Evolutionary conservation across 2,329 filamentous ascomycete species (phyloP).

Genomic region (Alternaria viburni): DNA sequence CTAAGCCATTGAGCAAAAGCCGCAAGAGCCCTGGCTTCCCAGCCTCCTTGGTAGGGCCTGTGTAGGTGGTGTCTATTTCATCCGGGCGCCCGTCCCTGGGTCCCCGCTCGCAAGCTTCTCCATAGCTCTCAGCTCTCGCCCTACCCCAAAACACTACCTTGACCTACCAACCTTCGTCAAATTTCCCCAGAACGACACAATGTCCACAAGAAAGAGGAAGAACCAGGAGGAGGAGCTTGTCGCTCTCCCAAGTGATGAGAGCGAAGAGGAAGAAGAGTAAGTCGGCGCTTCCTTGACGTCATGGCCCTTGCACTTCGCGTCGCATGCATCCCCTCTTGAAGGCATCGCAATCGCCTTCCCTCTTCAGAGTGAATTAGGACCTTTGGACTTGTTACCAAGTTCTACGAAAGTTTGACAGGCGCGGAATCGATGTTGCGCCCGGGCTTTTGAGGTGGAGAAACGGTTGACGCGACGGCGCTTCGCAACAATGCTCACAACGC

Average conservation of each 20-base stretch:
- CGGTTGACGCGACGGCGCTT: not conserved
- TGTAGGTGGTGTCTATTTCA: slow-evolving; percentile 33
- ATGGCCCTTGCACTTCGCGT: slow-evolving; percentile 31
- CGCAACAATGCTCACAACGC: not conserved
- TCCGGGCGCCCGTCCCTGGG: slow-evolving; percentile 31
- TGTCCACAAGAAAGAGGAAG: slow-evolving; percentile 56
- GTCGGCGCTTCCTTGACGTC: slow-evolving; percentile 48
- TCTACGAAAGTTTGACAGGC: slow-evolving; percentile 25
- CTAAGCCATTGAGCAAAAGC: slow-evolving; percentile 33
- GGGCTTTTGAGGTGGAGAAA: slow-evolving; percentile 17
- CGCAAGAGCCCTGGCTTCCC: slow-evolving; percentile 31
- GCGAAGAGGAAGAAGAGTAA: slow-evolving; percentile 54
- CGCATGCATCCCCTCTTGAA: slow-evolving; percentile 24
- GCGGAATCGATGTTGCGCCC: slow-evolving; percentile 7
- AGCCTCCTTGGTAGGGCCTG: slow-evolving; percentile 31
- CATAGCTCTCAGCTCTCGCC: slow-evolving; percentile 11
- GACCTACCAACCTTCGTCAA: slow-evolving; percentile 7
- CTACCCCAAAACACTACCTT: slow-evolving; percentile 25
- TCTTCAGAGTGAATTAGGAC: slow-evolving; percentile 14
- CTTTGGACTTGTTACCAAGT: slow-evolving; percentile 11
- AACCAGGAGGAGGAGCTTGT: slow-evolving; percentile 54
- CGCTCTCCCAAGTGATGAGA: slow-evolving; percentile 52
- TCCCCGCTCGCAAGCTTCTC: slow-evolving; percentile 11
- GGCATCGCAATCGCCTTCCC: slow-evolving; percentile 29
- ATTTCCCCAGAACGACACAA: slow-evolving; percentile 17